phyloP scores from a whole-genome alignment of 2,329 filamentous ascomycete genomes.

The Corinectria fuckeliana region DNA sequence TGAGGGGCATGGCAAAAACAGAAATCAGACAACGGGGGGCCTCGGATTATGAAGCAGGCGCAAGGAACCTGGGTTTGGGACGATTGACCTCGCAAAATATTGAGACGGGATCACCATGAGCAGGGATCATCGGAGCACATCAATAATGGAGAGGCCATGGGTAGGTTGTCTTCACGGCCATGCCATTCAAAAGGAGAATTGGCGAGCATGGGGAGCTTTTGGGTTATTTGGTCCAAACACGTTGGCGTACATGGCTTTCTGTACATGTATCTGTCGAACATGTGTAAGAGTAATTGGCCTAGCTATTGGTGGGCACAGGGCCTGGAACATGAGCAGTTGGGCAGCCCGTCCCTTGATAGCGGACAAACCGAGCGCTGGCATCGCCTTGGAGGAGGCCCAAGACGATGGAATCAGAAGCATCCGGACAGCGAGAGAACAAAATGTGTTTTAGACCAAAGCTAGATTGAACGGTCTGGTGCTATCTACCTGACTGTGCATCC shows the following conservation, averaged over 20 bases:
- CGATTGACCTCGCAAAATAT: slow-evolving; percentile 18
- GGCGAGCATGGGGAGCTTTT: slow-evolving; percentile 32
- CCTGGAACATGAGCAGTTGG: neutral
- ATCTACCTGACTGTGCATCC: neutral
- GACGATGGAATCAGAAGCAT: neutral
- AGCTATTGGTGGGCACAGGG: neutral
- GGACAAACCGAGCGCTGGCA: neutral
- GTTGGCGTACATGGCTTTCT: slow-evolving; percentile 28
- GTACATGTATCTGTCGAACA: slow-evolving; percentile 20
- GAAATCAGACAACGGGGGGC: slow-evolving; percentile 21
- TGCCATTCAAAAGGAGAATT: slow-evolving; percentile 19
- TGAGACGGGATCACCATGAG: neutral
- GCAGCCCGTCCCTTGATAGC: neutral
- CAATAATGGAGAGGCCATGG: neutral
- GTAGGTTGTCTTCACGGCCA: slow-evolving; percentile 19
- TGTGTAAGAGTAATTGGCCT: slow-evolving; percentile 23
- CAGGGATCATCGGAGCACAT: no score
- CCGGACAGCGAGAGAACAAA: neutral
- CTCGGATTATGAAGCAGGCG: slow-evolving; percentile 22
- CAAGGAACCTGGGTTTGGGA: slow-evolving; percentile 14
- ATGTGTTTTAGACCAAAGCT: slow-evolving; percentile 9
- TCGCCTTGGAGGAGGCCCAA: neutral
- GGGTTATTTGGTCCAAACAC: slow-evolving; percentile 8
- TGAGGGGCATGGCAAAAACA: slow-evolving; percentile 22
- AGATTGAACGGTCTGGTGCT: slow-evolving; percentile 23